Evolutionary conservation across 2,329 filamentous ascomycete genomes (phyloP).

Genomic region (Talaromyces sp.): DNA sequence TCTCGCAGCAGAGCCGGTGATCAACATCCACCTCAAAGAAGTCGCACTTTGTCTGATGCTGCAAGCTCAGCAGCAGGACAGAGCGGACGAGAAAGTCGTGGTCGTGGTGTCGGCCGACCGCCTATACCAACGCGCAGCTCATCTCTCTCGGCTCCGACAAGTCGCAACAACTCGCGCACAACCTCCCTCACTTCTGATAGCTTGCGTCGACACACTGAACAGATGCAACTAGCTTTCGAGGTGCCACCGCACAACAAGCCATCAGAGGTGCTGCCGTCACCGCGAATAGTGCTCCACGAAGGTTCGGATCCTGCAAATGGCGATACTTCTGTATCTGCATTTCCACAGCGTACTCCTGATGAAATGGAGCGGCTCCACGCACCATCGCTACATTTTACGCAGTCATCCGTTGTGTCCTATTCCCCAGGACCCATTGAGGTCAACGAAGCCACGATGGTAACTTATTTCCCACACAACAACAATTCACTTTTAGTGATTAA

Average conservation of each 20-base stretch:
- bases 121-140: constrained; percentile 41
- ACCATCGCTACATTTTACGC: constrained; percentile 48
- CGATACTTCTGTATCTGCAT: constrained; percentile 35
- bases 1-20: constrained; percentile 22
- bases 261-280: constrained; percentile 24
- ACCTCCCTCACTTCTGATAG: constrained; percentile 46
- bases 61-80: constrained; percentile 22
- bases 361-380: constrained; percentile 44
- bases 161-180: constrained; percentile 42
- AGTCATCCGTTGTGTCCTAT: constrained; percentile 45
- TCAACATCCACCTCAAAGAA: constrained; percentile 24
- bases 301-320: constrained; percentile 20
- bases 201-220: constrained; percentile 33
- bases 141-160: constrained; percentile 47
- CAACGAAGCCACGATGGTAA: constrained; percentile 58
- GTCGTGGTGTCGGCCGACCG: constrained; percentile 29
- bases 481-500: constrained; percentile 63
- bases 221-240: constrained; percentile 26
- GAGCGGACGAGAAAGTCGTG: constrained; percentile 27
- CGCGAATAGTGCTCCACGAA: constrained; percentile 22
- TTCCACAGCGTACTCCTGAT: constrained; percentile 32
- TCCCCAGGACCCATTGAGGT: constrained; percentile 55
- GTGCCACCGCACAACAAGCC: constrained; percentile 23
- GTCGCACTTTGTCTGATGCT: constrained; percentile 42
- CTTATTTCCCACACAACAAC: constrained; percentile 61